A percentile compares a stretch with the other conserved stretches of the same genome.
Conservation (phyloP, 495 filamentous ascomycete genomes). For the Trichocladium antarcticum region DNA sequence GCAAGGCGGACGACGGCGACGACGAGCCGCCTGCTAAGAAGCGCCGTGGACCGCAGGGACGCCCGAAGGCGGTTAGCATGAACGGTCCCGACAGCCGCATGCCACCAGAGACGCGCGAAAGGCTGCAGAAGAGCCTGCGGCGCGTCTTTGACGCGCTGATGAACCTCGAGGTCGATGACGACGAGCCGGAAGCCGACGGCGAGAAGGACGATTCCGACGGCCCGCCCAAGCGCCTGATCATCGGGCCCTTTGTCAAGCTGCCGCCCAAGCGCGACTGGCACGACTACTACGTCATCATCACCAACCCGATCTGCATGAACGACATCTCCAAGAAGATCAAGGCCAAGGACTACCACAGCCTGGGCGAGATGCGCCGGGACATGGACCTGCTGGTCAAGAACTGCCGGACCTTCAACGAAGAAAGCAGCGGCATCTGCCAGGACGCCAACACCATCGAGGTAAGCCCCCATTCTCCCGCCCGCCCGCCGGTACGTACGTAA, state of each 20-base stretch:
- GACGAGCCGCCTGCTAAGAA: conserved; percentile 73
- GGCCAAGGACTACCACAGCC: conserved; percentile 73
- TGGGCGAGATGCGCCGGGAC: conserved; percentile 71
- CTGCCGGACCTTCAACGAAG: conserved; percentile 91
- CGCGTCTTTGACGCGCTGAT: conserved; percentile 67
- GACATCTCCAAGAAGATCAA: conserved; percentile 89
- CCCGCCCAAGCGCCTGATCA: conserved; percentile 57
- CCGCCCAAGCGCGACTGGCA: conserved; percentile 79
- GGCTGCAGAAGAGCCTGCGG: conserved; percentile 64
- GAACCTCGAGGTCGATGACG: conserved; percentile 60
- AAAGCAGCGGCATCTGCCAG: conserved; percentile 76
- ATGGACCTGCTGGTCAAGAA: conserved; percentile 77
- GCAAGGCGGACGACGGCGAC: conserved; percentile 76
- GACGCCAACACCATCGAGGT: conserved; percentile 94
- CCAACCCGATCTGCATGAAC: conserved; percentile 85
- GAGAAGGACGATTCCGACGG: conserved; percentile 29
- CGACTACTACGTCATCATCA: conserved; percentile 90
- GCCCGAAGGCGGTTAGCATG: conserved; percentile 43
- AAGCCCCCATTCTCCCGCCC: conserved; percentile 5
- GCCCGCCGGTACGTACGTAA: conserved; percentile 9
- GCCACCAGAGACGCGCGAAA: conserved; percentile 41
- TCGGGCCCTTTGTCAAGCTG: conserved; percentile 86
- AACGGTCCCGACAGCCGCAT: conserved; percentile 24
- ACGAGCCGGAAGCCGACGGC: conserved; percentile 30
- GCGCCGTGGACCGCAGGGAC: conserved; percentile 51